Percentiles rank a stretch among this genome's conserved stretches.
Conservation (phyloP, 1,139 yeast species). For the Zygosaccharomyces pseudobailii region DNA sequence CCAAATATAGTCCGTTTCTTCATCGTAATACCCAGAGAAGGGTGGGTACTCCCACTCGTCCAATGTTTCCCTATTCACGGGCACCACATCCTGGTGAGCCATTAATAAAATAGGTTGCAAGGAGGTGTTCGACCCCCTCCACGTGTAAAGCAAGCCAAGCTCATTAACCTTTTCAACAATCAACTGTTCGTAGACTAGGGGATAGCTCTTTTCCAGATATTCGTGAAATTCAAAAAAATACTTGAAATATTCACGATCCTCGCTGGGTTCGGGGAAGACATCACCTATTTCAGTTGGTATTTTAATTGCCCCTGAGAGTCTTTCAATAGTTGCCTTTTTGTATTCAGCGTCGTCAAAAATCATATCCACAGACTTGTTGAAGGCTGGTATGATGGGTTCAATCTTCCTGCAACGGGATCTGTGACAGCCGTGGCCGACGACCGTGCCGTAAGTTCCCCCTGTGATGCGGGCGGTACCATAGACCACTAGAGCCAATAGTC, state of each 20-base stretch:
- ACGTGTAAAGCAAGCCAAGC: constrained; percentile 59
- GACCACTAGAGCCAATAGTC: constrained; percentile 3
- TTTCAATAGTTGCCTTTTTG: constrained; percentile 16
- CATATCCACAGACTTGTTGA: constrained; percentile 19
- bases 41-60: constrained; percentile 65
- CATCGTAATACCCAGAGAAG: constrained; percentile 46
- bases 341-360: constrained; percentile 28
- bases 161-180: constrained; percentile 47
- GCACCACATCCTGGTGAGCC: constrained; percentile 82
- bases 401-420: constrained; percentile 4
- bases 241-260: constrained; percentile 21
- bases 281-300: constrained; percentile 23
- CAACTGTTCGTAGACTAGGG: constrained; percentile 45
- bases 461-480: not conserved
- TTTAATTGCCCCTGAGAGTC: constrained; percentile 17
- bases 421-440: not conserved
- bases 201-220: constrained; percentile 53
- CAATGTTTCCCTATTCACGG: constrained; percentile 57
- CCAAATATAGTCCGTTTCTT: constrained; percentile 48
- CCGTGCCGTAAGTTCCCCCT: not conserved
- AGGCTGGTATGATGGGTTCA: constrained; percentile 7
- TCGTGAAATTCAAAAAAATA: constrained; percentile 47
- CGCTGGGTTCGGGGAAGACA: constrained; percentile 16
- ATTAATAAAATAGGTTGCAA: constrained; percentile 63
- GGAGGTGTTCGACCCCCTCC: constrained; percentile 52